phyloP scores from a whole-genome alignment of 129 eudicot species.

The Scalesia atractyloides region DNA sequence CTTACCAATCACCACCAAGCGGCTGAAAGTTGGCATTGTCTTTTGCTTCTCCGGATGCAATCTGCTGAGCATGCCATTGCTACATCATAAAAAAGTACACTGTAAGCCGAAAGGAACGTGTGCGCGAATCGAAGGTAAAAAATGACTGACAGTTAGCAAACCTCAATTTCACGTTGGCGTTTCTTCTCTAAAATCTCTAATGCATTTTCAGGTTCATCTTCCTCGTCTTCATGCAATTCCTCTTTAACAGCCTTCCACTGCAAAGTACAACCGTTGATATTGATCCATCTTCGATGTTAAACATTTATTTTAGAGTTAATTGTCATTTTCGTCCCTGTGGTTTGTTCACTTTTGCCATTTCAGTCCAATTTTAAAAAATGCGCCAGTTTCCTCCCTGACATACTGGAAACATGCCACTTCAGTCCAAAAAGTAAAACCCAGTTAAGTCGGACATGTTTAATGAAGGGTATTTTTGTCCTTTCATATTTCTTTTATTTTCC shows the following conservation, averaged over 20 bases:
- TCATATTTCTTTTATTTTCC: too few species aligned
- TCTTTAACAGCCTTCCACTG: slow-evolving; percentile 99
- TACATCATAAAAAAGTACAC: slow-evolving; percentile 28
- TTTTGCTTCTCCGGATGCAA: slow-evolving; percentile 92
- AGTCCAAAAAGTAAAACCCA: too few species aligned
- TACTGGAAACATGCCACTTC: too few species aligned
- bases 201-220: slow-evolving; percentile 77
- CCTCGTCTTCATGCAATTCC: slow-evolving; percentile 76
- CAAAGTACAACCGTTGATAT: neutral
- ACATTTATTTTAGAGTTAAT: too few species aligned
- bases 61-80: slow-evolving; percentile 96
- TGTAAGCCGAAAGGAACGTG: neutral
- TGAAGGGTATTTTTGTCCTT: too few species aligned
- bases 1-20: slow-evolving; percentile 94
- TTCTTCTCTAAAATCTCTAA: slow-evolving; percentile 74
- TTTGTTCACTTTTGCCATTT: too few species aligned
- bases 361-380: too few species aligned
- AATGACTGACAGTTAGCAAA: slow-evolving; percentile 17
- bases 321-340: too few species aligned
- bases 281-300: neutral
- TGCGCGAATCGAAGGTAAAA: neutral
- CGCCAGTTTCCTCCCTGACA: too few species aligned
- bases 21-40: slow-evolving; percentile 98
- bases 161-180: slow-evolving; percentile 92
- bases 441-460: too few species aligned